phyloP scores from a whole-genome alignment of 2,329 filamentous ascomycete species.

The Fusarium albidum region DNA sequence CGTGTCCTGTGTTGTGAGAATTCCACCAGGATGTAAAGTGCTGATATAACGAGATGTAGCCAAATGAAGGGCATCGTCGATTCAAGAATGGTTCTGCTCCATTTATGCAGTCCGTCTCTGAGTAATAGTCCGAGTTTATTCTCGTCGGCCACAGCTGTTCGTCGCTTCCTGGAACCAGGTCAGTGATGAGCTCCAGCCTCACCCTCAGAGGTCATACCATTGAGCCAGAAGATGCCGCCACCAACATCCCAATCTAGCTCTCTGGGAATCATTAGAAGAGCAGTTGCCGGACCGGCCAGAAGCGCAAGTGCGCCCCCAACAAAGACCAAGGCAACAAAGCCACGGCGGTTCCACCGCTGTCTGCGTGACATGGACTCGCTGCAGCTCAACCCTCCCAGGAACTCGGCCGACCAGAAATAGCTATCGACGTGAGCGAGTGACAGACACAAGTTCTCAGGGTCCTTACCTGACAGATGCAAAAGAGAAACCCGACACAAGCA shows the following conservation, averaged over 20 bases:
- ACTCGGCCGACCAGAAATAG: constrained; percentile 19
- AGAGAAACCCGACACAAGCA: constrained; percentile 10
- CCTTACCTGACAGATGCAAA: constrained; percentile 12
- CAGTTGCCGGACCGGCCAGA: constrained; percentile 13
- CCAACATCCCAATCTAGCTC: constrained; percentile 7
- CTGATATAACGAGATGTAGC: background rate
- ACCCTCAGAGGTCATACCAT: background rate
- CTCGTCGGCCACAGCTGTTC: constrained; percentile 1
- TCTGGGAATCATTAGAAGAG: constrained; percentile 24
- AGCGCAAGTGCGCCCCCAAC: constrained; percentile 9
- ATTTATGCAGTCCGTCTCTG: background rate
- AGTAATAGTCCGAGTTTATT: background rate
- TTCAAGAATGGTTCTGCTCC: background rate
- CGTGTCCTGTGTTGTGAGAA: background rate
- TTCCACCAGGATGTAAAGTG: constrained; percentile 15
- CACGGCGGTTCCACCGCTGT: background rate
- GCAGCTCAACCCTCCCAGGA: background rate
- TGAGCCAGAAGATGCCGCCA: constrained; percentile 18
- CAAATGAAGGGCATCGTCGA: background rate
- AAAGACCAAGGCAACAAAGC: constrained; percentile 2
- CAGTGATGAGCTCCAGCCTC: background rate
- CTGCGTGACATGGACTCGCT: background rate
- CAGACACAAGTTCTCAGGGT: too few relatives aligned
- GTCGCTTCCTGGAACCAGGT: background rate
- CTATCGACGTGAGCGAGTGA: background rate